Percentiles rank a stretch among this genome's conserved stretches.
These are phyloP conservation scores for Thermothielavioides terrestris DNA, from an alignment of 495 filamentous ascomycete genomes.

Conservation along the genomic window DNA sequence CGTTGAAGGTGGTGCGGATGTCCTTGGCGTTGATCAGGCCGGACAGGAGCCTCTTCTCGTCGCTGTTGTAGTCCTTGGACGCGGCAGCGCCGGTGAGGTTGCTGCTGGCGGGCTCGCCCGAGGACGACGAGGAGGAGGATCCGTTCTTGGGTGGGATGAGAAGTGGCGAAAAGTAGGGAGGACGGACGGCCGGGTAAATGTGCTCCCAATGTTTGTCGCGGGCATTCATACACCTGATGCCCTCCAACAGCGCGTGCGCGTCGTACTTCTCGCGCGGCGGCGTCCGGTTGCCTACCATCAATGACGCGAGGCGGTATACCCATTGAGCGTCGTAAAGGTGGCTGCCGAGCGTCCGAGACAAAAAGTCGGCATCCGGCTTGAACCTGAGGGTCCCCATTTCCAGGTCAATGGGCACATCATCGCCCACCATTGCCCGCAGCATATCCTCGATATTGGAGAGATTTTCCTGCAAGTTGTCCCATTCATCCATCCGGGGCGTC, in stretches of 20 bases:
- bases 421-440: slow-evolving; percentile 22
- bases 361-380: too few species aligned
- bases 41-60: slow-evolving; percentile 75
- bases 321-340: slow-evolving; percentile 26
- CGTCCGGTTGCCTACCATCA: slow-evolving; percentile 17
- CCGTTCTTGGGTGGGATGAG: neutral
- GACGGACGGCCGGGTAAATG: slow-evolving; percentile 9
- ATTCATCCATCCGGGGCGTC: slow-evolving; percentile 11
- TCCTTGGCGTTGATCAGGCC: slow-evolving; percentile 74
- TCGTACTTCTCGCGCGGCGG: slow-evolving; percentile 11
- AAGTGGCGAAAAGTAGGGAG: slow-evolving; percentile 28
- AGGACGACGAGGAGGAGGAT: neutral
- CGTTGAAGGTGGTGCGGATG: slow-evolving; percentile 75
- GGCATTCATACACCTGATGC: slow-evolving; percentile 17
- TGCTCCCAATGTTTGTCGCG: slow-evolving; percentile 19
- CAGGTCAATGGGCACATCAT: slow-evolving; percentile 13
- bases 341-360: slow-evolving; percentile 3
- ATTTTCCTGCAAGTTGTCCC: slow-evolving; percentile 32
- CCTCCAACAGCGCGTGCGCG: slow-evolving; percentile 10
- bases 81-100: slow-evolving; percentile 3
- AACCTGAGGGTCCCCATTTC: too few species aligned
- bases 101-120: neutral
- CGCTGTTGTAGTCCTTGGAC: slow-evolving; percentile 33
- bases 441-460: slow-evolving; percentile 33
- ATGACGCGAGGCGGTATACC: slow-evolving; percentile 24